Base-by-base conservation (phyloP, 1,139 yeast genomes). In the Hyphopichia burtonii region DNA sequence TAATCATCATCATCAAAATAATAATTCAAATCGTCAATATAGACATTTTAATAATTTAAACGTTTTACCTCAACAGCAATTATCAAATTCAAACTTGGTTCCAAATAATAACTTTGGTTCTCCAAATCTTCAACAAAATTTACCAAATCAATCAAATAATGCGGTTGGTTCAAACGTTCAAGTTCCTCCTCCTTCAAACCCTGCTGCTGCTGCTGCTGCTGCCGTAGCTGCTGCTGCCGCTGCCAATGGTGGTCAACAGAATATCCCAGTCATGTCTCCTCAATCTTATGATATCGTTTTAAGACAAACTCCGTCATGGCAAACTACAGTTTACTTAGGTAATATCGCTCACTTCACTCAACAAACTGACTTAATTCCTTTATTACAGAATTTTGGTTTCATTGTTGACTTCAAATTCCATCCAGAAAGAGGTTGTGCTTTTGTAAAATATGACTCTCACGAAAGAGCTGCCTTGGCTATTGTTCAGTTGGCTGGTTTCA, bases 381-480 rank as follows among this genome's bases (percentile, higher is more conserved):
- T 88, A 44, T 67, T 88, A 51, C 91, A 83, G 58, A 83, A 78
- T 53, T 87, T 88, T 59, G 96, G 96, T 10, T 86, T 72, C 61
- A 84, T 89, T 55, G 83, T 86, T 46, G 94, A 87, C 52, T 81
- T 89, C 59, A 86, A 85, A 60, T 78, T 86, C 58, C 86, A 86
- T 52, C 86, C 91, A 5, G 96, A 88, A 46, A 79, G 82, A 56
- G 89, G 88, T 8, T 86, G 88, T 67, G 93, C 93, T 3, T 89
- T 89, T 70, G 93, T 86, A 47, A 85, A 84, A 63, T 88, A 83
- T 57, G 96, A 86, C 54, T 76, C 86, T 37, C 96, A 89, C 62
- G 96, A 88, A 55, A 73, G 88, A 48, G 96, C 96, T 4, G 95
- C 96, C 1, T 70, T 86, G 61, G 95, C 96, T 41, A 88, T 89